Evolutionary conservation across 2,329 filamentous ascomycete genomes (phyloP), one percentile per base, ranked within the genome.

Genomic region (Ceratocystiopsis minuta): DNA sequence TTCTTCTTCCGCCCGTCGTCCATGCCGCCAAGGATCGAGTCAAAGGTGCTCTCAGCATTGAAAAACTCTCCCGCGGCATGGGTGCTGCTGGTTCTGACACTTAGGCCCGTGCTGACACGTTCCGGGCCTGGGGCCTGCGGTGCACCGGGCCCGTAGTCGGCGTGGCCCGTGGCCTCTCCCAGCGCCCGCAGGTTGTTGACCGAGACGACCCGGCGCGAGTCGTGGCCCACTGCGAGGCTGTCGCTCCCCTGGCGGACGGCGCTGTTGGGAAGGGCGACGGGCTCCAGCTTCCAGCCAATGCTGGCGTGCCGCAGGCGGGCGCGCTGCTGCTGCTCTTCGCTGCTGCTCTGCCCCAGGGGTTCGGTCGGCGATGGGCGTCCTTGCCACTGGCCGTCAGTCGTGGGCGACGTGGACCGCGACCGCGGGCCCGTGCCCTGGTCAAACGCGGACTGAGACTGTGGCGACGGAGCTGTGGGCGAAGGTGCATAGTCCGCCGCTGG

Each of bases 11-110:
- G 47, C 31, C 50, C 48, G 36, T 46, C 43, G 40, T 57, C 54
- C 51, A 60, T 58, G 43, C 51, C 55, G 49, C 57, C 54, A 40
- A 60, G 49, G 16, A 60, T 60, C 42, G 56, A 54, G 37, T 60
- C 58, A 48, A 60, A 60, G 20, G 58, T 48, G 40, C 45, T 50
- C 37, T 38, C 42, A 9, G 43, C n/a, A 7, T 43, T 43, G 38
- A 32, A 38, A 0, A 28, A 28, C 24, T 28, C 24, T 6, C 24
- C 24, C 24, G 24, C 24, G 2, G n/a, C n/a, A n/a, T n/a, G n/a
- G n/a, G 24, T 28, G 11, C 5, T 28, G 24, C 24, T 28, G 24
- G 5, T 28, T 10, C 7, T 28, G 9, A 28, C 6, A 10, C 24
- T 10, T 6, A 10, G 5, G 24, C 24, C 24, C 4, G 24, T 6